Base-by-base conservation (phyloP, 169 alveolate species). In the Plasmodium fragile region DNA sequence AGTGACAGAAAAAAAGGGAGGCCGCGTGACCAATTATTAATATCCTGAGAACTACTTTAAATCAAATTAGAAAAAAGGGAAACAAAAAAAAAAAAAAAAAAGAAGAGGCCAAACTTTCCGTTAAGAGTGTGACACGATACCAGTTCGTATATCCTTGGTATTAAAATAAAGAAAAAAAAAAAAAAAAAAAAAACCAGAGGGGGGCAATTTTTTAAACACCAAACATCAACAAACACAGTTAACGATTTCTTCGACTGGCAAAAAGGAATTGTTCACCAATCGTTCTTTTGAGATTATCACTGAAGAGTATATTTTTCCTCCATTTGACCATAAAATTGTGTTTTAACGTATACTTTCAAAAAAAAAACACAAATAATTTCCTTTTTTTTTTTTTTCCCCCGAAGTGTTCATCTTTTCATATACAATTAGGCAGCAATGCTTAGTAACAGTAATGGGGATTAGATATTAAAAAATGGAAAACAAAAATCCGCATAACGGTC, bases 191-290 rank as follows among this genome's bases (percentile, higher is more conserved):
- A 59, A 4, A n/a, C n/a, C n/a, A n/a, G 6, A 7, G 32, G 36
- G 75, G 75, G 75, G 36, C 41, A 65, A 22, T n/a, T 25, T 22
- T 65, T 25, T 65, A 65, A 65, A 22, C 75, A 65, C 18, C 75
- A 65, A 65, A 65, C 75, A 65, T 65, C 75, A 65, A 65, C 75
- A 65, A 65, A 22, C 75, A 65, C 10, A 65, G 36, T 65, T 65
- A 65, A 65, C 41, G 41, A 25, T 65, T 65, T 25, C 30, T 16
- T 65, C 75, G 75, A 65, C n/a, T 65, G 30, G 30, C 34, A 65
- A 65, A 65, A 65, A 65, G 41, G 75, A 65, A 65, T 65, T 65
- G 36, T 4, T 65, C 75, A 18, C 36, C 75, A 65, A 65, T 65
- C 75, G 4, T 59, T 59, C 34, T 59, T 59, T 59, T 65, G n/a